These are phyloP conservation scores for Sclerotiophoma versabilis DNA, from an alignment of 2,329 filamentous ascomycete genomes.

Conservation along the genomic window DNA sequence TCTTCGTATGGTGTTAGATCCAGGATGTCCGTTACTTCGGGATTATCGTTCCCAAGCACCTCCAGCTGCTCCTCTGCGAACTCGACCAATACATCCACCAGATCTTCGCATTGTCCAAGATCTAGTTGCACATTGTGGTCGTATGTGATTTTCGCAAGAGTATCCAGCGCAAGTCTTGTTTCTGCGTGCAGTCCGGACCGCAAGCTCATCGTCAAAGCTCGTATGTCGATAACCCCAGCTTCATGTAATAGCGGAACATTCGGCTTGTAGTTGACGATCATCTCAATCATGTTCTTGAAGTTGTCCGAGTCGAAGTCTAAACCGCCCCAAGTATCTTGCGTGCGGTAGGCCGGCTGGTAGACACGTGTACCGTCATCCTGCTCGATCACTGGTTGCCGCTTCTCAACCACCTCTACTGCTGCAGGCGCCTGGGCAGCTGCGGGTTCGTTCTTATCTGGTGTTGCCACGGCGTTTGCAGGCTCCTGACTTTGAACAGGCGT, in stretches of 20 bases:
- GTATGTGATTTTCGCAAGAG: slow-evolving; percentile 73
- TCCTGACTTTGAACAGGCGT: slow-evolving; percentile 44
- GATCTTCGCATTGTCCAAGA: slow-evolving; percentile 67
- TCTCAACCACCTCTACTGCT: slow-evolving; percentile 26
- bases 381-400: slow-evolving; percentile 36
- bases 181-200: slow-evolving; percentile 90
- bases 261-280: slow-evolving; percentile 72
- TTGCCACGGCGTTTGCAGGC: slow-evolving; percentile 34
- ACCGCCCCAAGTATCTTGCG: slow-evolving; percentile 39
- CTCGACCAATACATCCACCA: slow-evolving; percentile 87
- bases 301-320: slow-evolving; percentile 56
- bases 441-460: slow-evolving; percentile 40
- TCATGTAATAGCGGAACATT: slow-evolving; percentile 78
- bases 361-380: slow-evolving; percentile 37
- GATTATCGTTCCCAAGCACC: slow-evolving; percentile 80
- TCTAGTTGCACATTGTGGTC: slow-evolving; percentile 44
- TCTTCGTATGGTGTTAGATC: slow-evolving; percentile 87
- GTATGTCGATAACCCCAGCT: slow-evolving; percentile 87
- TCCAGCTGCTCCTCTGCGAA: slow-evolving; percentile 91
- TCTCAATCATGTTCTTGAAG: slow-evolving; percentile 76
- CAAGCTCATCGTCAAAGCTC: slow-evolving; percentile 85
- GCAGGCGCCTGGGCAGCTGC: slow-evolving; percentile 28
- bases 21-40: slow-evolving; percentile 86
- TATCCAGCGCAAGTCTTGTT: slow-evolving; percentile 88
- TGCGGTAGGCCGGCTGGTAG: slow-evolving; percentile 40